phyloP scores from a whole-genome alignment of 2,329 filamentous ascomycete genomes.

The Alternaria metachromatica region DNA sequence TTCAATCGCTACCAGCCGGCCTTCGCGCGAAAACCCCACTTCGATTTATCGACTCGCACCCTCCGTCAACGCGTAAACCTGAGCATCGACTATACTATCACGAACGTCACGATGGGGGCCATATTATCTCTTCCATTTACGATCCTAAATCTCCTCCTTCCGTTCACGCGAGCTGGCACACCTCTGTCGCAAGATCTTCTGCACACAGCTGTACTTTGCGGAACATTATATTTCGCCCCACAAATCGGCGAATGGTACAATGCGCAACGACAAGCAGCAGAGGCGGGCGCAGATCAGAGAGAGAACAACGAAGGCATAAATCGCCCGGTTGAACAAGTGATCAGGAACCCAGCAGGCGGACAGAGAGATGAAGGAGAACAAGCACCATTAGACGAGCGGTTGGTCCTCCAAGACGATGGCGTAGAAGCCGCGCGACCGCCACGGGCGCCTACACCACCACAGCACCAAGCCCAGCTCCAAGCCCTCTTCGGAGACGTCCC shows the following conservation, averaged over 20 bases:
- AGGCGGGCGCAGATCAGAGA: conserved; percentile 4
- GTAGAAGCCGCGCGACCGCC: conserved; percentile 13
- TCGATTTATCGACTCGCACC: background rate
- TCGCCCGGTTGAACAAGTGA: background rate
- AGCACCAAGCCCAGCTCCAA: conserved; percentile 9
- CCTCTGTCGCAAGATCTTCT: conserved; percentile 56
- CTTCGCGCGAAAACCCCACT: background rate
- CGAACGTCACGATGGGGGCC: conserved; percentile 33
- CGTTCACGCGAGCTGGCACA: conserved; percentile 56
- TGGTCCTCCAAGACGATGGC: conserved; percentile 33
- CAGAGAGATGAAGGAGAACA: conserved; percentile 17
- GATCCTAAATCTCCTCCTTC: conserved; percentile 53
- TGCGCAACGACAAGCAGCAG: conserved; percentile 19
- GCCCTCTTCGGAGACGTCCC: conserved; percentile 13
- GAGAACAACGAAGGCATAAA: background rate
- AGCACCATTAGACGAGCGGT: conserved; percentile 31
- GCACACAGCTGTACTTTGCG: conserved; percentile 53
- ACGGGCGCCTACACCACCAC: conserved; percentile 39
- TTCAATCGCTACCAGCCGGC: background rate
- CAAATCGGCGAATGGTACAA: conserved; percentile 53
- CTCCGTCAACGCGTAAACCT: background rate
- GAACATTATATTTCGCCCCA: conserved; percentile 56
- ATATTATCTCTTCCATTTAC: conserved; percentile 35
- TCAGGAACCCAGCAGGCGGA: background rate
- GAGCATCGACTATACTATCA: background rate